Evolutionary conservation across 1,284 basidiomycete genomes (phyloP).

Genomic region (Pseudozyma pruni): DNA sequence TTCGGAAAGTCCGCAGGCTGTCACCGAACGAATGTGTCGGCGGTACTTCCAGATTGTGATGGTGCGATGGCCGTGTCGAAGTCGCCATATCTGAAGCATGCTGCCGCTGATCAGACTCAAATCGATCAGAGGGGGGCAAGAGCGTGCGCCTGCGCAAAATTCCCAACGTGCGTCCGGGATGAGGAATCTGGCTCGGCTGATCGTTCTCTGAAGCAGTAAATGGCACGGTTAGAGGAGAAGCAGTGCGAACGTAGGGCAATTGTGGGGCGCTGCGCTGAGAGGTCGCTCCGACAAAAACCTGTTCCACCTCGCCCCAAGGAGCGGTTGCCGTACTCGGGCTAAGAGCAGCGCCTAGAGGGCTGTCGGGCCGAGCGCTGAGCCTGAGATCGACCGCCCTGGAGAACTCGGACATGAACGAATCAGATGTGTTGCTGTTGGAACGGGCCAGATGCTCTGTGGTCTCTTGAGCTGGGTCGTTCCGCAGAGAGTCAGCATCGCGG

Average conservation of each 20-base stretch:
- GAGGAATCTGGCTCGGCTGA: neutral
- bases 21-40: neutral
- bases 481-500: constrained; percentile 12
- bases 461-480: constrained; percentile 1
- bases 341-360: neutral
- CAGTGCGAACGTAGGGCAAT: constrained; percentile 29
- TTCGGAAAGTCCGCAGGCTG: neutral
- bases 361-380: constrained; percentile 12
- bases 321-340: neutral
- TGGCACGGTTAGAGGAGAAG: constrained; percentile 27
- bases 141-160: constrained; percentile 5
- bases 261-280: constrained; percentile 18
- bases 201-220: constrained; percentile 14
- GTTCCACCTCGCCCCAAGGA: neutral
- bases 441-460: neutral
- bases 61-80: neutral
- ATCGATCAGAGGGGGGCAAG: neutral
- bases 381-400: constrained; percentile 26
- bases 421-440: constrained; percentile 10
- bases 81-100: neutral
- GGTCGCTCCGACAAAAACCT: neutral
- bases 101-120: neutral
- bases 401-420: constrained; percentile 32
- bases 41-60: neutral
- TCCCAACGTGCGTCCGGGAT: neutral